These are phyloP conservation scores for Scleroderma bovista DNA, from an alignment of 768 basidiomycete genomes.

Conservation along the genomic window DNA sequence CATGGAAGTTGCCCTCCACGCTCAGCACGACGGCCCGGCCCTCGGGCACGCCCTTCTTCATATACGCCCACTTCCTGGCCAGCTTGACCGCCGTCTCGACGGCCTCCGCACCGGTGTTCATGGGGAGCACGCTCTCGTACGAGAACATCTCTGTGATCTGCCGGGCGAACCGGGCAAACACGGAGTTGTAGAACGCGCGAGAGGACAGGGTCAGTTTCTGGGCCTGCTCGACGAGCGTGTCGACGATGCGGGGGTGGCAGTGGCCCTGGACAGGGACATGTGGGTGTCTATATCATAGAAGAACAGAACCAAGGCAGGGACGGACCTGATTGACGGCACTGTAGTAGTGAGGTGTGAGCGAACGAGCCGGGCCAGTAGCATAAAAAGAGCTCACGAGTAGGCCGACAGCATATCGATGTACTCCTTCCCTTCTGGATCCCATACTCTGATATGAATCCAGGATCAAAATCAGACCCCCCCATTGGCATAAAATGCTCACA, in stretches of 20 bases:
- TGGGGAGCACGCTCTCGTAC: constrained; percentile 94
- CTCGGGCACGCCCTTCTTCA: constrained; percentile 73
- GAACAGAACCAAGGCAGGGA: not conserved
- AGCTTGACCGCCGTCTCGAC: constrained; percentile 97
- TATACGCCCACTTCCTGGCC: constrained; percentile 95
- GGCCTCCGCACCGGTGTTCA: constrained; percentile 99
- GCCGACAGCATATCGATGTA: constrained; percentile 99
- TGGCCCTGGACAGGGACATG: constrained; percentile 54
- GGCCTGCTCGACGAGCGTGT: constrained; percentile 77
- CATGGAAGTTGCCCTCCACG: constrained; percentile 92
- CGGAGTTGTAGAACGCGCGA: constrained; percentile 92
- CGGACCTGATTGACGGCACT: constrained; percentile 86
- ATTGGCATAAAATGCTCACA: constrained; percentile 55
- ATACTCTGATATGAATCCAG: constrained; percentile 46
- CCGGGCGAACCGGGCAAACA: constrained; percentile 87
- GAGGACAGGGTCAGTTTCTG: constrained; percentile 90
- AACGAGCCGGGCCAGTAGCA: constrained; percentile 2
- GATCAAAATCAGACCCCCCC: constrained; percentile 2
- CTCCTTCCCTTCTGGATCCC: constrained; percentile 92
- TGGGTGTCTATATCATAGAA: no score
- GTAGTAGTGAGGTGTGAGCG: constrained; percentile 4
- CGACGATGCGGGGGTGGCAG: constrained; percentile 86
- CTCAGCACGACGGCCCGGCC: constrained; percentile 84
- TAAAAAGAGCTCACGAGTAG: constrained; percentile 70
- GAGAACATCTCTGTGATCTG: constrained; percentile 79